A percentile compares a stretch with the other conserved stretches of the same genome.
These are phyloP conservation scores for Nemania bipapillata DNA, from an alignment of 2,329 filamentous ascomycete species.

Conservation along the genomic window DNA sequence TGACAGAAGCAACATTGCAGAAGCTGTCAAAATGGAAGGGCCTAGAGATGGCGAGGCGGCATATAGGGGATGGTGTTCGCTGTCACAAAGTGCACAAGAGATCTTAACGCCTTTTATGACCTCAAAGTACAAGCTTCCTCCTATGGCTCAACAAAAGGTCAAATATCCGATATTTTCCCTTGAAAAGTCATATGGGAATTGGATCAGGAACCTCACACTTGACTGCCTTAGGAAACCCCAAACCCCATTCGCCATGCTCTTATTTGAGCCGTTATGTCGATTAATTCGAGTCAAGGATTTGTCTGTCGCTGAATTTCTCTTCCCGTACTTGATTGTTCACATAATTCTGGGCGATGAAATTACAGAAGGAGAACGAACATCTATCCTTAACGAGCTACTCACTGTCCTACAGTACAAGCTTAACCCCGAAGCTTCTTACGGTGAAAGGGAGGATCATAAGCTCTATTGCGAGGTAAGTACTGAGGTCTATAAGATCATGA, in stretches of 20 bases:
- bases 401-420: conserved; percentile 74
- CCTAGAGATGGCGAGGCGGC: conserved; percentile 65
- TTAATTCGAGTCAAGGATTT: conserved; percentile 88
- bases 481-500: not conserved
- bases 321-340: conserved; percentile 88
- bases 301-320: conserved; percentile 84
- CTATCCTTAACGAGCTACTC: conserved; percentile 78
- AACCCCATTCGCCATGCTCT: conserved; percentile 75
- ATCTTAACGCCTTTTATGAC: conserved; percentile 87
- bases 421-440: conserved; percentile 62
- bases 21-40: conserved; percentile 60
- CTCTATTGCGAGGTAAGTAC: conserved; percentile 82
- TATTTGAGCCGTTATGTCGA: conserved; percentile 84
- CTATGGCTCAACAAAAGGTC: conserved; percentile 66
- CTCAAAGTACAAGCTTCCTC: conserved; percentile 81
- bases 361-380: conserved; percentile 69
- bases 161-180: conserved; percentile 82
- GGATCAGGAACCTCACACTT: conserved; percentile 82
- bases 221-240: conserved; percentile 84
- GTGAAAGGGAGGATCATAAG: conserved; percentile 79
- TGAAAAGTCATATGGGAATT: conserved; percentile 76
- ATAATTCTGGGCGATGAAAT: conserved; percentile 76
- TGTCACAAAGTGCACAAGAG: conserved; percentile 81
- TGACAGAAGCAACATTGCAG: conserved; percentile 77
- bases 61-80: conserved; percentile 78